Evolutionary conservation across 768 basidiomycete species (phyloP).

Genomic region (Boletus coccyginus): DNA sequence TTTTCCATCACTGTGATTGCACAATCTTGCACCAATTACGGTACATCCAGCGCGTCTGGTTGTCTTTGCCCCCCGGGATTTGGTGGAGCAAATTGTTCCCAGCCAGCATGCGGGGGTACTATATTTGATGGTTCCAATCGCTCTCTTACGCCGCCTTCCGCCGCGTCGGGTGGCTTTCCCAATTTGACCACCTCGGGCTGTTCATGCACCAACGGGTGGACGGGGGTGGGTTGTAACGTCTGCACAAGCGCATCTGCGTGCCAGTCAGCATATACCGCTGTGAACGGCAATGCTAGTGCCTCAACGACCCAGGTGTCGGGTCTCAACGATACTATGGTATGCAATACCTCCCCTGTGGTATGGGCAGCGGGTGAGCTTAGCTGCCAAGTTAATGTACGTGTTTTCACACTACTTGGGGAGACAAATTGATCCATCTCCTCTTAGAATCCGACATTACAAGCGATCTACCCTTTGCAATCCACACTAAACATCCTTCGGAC

Average conservation of each 20-base stretch:
- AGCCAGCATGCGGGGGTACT: constrained; percentile 75
- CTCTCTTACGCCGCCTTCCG: constrained; percentile 43
- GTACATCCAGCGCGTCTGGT: constrained; percentile 17
- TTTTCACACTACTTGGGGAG: not conserved
- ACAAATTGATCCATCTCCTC: not conserved
- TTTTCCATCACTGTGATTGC: constrained; percentile 10
- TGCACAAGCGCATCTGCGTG: constrained; percentile 70
- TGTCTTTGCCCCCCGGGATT: constrained; percentile 85
- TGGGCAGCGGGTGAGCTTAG: constrained; percentile 82
- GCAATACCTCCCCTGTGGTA: constrained; percentile 66
- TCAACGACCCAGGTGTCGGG: constrained; percentile 29
- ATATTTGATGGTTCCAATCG: constrained; percentile 70
- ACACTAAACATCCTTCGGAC: constrained; percentile 80
- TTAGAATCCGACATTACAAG: constrained; percentile 83
- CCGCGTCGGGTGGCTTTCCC: constrained; percentile 42
- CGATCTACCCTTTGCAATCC: constrained; percentile 65
- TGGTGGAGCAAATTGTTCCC: constrained; percentile 66
- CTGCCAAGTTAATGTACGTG: constrained; percentile 75
- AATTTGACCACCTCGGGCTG: constrained; percentile 72
- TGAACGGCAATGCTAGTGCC: constrained; percentile 33
- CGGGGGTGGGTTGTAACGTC: constrained; percentile 76
- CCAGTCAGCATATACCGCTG: constrained; percentile 54
- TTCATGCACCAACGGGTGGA: constrained; percentile 72
- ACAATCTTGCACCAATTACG: constrained; percentile 30
- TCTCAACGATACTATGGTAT: constrained; percentile 66